Evolutionary conservation across 2,329 filamentous ascomycete species (phyloP), one percentile per base, ranked within the genome.

Genomic region (Aspergillus ruber): DNA sequence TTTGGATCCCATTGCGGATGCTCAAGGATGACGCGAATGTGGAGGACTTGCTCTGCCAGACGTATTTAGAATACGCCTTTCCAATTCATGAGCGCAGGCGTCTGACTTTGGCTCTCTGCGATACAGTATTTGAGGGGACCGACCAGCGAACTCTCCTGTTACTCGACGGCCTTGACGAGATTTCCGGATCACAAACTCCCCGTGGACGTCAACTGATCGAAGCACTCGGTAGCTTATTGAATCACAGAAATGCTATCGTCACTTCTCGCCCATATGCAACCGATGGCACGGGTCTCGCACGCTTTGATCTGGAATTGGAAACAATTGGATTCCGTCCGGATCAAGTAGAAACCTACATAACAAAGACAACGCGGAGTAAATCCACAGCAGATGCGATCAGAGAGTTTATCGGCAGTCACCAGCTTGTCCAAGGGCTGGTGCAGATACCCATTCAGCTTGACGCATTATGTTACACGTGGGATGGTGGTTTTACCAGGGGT

Each of bases 81-180:
- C 18, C 36, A 15, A 2, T 40, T 7, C 4, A 45, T 13, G n/a
- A 6, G 1, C 15, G 38, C 4, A 32, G 44, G 6, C 10, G 13
- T 6, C 13, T 51, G 10, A 10, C 20, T 42, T 21, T 21, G 4
- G 33, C 6, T 13, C n/a, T 36, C 1, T 18, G 9, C 10, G 29
- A 6, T 15, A 18, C 15, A 32, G 10, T 18, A 17, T 45, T 42
- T 29, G 36, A 43, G 12, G 3, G 15, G 15, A 44, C 13, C 6
- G 12, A 40, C 44, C 17, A n/a, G 2, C 45, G 45, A 43, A 70
- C 62, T 15, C 55, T 75, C 1, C 71, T 73, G 41, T 40, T 74
- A 12, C 62, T 75, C 10, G 72, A 75, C 52, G 72, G 72, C 4
- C 47, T 74, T 10, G 73, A 75, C 45, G 72, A 76, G 61, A 54